Evolutionary conservation across 306 rosid species (phyloP).

Genomic region (Ziziphus jujuba): DNA sequence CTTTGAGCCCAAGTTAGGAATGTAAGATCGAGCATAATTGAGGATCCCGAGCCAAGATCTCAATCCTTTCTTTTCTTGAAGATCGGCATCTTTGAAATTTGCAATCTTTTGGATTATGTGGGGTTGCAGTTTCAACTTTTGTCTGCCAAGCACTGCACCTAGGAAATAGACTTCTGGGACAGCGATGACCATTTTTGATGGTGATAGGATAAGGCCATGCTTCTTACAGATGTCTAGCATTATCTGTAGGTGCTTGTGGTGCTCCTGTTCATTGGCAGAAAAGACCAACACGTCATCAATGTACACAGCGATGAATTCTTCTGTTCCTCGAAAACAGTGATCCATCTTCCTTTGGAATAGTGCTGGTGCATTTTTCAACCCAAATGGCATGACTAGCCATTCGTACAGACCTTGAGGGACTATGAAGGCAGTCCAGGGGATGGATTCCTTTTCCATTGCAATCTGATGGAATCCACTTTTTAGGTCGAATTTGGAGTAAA

Average conservation of each 20-base stretch:
- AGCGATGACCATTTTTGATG: too few relatives aligned
- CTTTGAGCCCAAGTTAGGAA: too few relatives aligned
- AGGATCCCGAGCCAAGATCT: too few relatives aligned
- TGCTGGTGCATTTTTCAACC: background rate
- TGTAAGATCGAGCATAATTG: too few relatives aligned
- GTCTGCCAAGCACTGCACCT: too few relatives aligned
- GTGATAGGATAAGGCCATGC: background rate
- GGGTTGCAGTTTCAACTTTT: too few relatives aligned
- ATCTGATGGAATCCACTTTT: constrained; percentile 1
- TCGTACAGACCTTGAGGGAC: background rate
- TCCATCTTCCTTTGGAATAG: constrained; percentile 1
- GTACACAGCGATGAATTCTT: background rate
- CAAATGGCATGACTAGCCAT: constrained; percentile 2
- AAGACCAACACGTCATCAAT: background rate
- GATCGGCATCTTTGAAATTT: too few relatives aligned
- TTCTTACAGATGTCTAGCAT: background rate
- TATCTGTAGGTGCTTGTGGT: background rate
- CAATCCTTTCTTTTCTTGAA: too few relatives aligned
- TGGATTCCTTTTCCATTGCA: background rate
- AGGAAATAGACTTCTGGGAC: too few relatives aligned
- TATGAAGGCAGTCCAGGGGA: background rate
- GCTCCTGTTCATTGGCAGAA: background rate
- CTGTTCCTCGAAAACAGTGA: background rate
- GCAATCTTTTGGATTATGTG: too few relatives aligned
- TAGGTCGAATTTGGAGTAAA: background rate